Evolutionary conservation across 805 yeast species (phyloP), one percentile per base, ranked within the genome.

Genomic region (Maudiozyma bulderi): DNA sequence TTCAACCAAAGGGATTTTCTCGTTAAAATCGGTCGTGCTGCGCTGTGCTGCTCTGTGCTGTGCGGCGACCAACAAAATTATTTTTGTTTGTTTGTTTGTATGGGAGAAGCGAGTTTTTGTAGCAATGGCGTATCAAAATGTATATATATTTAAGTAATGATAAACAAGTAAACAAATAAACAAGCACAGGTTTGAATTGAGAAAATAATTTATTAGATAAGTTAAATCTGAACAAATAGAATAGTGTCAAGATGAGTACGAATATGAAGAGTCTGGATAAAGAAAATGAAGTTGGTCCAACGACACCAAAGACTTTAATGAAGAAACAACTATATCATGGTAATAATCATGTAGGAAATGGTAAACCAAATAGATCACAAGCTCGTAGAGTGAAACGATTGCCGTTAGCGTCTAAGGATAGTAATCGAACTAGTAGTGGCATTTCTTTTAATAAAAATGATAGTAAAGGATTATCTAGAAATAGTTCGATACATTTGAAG

Each of bases 391-490:
- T 42, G 35, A 42, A 32, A 26, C 54, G 68, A 40, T 51, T 55
- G 34, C 68, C 68, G 1, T 49, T 64, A 29, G 65, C 64, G 8
- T 55, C 64, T 13, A 64, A 64, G 50, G 67, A 64, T 50, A 63
- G 60, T 33, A 62, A 62, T 43, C 52, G 55, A 38, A 37, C 57
- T 5, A 53, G 47, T 33, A 54, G 57, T 35, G 39, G 8, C 10
- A 29, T 37, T 14, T 9, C 15, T 7, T 7, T 43, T 5, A 20
- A 7, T n/a, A n/a, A n/a, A 15, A 29, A 9, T 7, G 39, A 14
- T 13, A 37, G 28, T 5, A 35, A 26, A 33, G 42, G 15, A 20
- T 13, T 44, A n/a, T 28, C 47, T 13, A n/a, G 40, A n/a, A 33
- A 30, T 35, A 13, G 20, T 13, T 40, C 13, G 29, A 15, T 26